Evolutionary conservation across 768 basidiomycete genomes (phyloP).

Genomic region (Tricholoma hemisulphureum): DNA sequence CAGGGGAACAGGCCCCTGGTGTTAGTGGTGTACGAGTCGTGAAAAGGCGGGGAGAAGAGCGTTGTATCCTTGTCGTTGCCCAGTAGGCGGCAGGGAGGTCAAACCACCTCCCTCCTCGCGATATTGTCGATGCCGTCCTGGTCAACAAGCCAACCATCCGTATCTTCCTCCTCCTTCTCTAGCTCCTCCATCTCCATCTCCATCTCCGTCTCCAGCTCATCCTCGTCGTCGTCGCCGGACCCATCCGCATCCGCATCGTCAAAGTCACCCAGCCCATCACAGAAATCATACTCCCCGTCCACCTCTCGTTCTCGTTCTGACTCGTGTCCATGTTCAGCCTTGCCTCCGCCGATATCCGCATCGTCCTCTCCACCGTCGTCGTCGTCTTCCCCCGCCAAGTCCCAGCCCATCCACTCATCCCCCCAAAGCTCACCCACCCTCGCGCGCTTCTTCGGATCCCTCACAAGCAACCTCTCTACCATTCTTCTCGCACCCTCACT

Average conservation of each 20-base stretch:
- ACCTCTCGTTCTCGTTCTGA: not conserved
- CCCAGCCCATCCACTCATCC: conserved; percentile 46
- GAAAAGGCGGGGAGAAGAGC: too few relatives aligned
- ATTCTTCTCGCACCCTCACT: conserved; percentile 50
- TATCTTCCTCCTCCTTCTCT: conserved; percentile 17
- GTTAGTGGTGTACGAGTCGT: too few relatives aligned
- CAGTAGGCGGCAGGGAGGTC: conserved; percentile 6
- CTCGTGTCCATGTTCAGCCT: not conserved
- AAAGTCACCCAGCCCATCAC: conserved; percentile 5
- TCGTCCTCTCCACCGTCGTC: conserved; percentile 6
- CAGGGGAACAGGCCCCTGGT: too few relatives aligned
- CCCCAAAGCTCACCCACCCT: conserved; percentile 64
- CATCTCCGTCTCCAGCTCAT: conserved; percentile 10
- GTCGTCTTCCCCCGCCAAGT: conserved; percentile 15
- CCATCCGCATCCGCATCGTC: conserved; percentile 2
- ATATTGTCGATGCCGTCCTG: conserved; percentile 29
- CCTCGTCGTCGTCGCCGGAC: conserved; percentile 10
- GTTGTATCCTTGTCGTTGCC: too few relatives aligned
- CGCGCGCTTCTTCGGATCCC: conserved; percentile 66
- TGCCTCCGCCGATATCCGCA: not conserved
- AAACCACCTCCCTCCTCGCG: conserved; percentile 29
- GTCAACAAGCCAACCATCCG: conserved; percentile 27
- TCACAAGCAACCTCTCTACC: conserved; percentile 61
- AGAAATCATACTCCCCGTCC: conserved; percentile 12
- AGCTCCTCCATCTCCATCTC: conserved; percentile 16